Percentiles rank a stretch among this genome's conserved stretches.
These are phyloP conservation scores for Cornus florida DNA, from an alignment of 148 eudicot species.

Conservation along the genomic window DNA sequence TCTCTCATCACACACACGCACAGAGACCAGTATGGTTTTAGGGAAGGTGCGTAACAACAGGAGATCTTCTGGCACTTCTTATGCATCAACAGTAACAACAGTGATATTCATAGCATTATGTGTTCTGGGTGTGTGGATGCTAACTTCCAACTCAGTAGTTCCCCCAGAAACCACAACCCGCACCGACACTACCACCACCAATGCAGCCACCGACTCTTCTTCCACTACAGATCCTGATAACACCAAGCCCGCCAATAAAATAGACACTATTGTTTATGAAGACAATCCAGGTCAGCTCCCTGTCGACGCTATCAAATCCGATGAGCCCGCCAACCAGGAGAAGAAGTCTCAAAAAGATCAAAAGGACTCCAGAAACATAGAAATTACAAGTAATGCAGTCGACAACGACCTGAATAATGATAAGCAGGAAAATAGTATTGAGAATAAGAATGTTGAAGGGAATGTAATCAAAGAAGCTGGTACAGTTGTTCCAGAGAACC, in stretches of 20 bases:
- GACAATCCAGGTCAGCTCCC: slow-evolving; percentile 68
- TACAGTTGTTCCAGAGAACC: slow-evolving; percentile 25
- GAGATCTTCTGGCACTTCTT: slow-evolving; percentile 47
- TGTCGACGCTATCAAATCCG: slow-evolving; percentile 44
- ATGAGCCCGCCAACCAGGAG: slow-evolving; percentile 12
- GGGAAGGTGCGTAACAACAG: slow-evolving; percentile 33
- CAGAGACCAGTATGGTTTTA: slow-evolving; percentile 26
- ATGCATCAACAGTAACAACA: slow-evolving; percentile 43
- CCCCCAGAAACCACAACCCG: slow-evolving; percentile 32
- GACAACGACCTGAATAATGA: not conserved
- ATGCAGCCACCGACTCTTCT: slow-evolving; percentile 2
- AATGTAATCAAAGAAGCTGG: slow-evolving; percentile 14
- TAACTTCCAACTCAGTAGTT: slow-evolving; percentile 34
- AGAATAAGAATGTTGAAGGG: slow-evolving; percentile 10
- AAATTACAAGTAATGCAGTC: slow-evolving; percentile 19
- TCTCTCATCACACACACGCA: not conserved
- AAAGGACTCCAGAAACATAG: not conserved
- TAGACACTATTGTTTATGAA: slow-evolving; percentile 28
- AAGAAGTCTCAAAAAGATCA: slow-evolving; percentile 17
- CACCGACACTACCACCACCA: slow-evolving; percentile 9
- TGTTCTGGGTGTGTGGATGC: slow-evolving; percentile 49
- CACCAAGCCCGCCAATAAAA: slow-evolving; percentile 11
- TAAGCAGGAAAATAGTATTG: slow-evolving; percentile 14
- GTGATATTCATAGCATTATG: slow-evolving; percentile 43
- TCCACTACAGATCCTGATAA: slow-evolving; percentile 4